These are phyloP conservation scores for Diaporthe sp. DNA, from an alignment of 2,329 filamentous ascomycete species.

Conservation along the genomic window DNA sequence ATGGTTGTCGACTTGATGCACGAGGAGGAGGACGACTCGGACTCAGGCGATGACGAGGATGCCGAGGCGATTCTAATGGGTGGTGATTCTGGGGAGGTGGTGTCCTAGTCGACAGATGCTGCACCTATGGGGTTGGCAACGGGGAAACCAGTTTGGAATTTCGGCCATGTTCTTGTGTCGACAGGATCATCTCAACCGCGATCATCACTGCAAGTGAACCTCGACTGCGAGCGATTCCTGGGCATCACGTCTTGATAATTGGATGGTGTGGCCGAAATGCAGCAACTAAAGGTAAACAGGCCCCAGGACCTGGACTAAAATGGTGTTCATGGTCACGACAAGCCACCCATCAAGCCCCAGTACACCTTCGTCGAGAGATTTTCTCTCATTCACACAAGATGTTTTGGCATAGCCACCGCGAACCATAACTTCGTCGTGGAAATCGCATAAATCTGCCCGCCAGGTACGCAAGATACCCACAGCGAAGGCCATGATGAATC, in stretches of 20 bases:
- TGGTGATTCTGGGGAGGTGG: constrained; percentile 27
- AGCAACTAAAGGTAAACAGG: too few relatives aligned
- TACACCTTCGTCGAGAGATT: not conserved
- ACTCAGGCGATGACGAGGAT: constrained; percentile 38
- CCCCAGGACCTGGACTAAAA: not conserved
- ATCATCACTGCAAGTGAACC: not conserved
- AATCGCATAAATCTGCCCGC: not conserved
- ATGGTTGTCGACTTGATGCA: constrained; percentile 44
- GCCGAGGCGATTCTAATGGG: constrained; percentile 37
- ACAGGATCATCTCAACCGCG: not conserved
- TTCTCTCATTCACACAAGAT: not conserved
- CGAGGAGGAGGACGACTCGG: constrained; percentile 39
- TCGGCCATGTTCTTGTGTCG: not conserved
- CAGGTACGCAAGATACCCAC: not conserved
- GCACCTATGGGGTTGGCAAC: not conserved
- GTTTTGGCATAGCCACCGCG: not conserved
- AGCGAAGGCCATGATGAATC: not conserved
- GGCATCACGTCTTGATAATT: not conserved
- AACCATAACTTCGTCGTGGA: too few relatives aligned
- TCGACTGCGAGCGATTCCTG: not conserved
- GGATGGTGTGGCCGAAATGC: not conserved
- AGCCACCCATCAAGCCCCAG: not conserved
- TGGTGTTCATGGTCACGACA: not conserved
- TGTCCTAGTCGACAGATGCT: not conserved
- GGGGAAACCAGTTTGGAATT: not conserved